phyloP scores from a whole-genome alignment of 2,329 filamentous ascomycete species.

The Venturiaceae sp. region DNA sequence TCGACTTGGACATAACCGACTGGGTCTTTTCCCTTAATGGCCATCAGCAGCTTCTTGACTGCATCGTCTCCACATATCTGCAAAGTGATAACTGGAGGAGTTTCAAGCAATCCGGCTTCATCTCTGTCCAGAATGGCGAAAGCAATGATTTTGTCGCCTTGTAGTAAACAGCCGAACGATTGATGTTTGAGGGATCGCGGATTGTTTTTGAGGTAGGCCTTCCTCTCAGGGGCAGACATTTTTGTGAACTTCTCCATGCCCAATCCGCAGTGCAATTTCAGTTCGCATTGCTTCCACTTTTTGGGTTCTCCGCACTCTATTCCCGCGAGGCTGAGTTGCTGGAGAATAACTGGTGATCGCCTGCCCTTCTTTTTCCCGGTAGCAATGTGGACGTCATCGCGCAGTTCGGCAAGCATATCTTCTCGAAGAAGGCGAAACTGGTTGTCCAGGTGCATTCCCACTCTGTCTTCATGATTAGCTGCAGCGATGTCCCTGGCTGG shows the following conservation, averaged over 20 bases:
- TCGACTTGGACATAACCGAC: constrained; percentile 50
- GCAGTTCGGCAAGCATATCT: constrained; percentile 58
- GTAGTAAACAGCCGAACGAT: constrained; percentile 52
- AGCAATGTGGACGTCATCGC: constrained; percentile 48
- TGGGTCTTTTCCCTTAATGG: constrained; percentile 24
- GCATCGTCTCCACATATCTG: constrained; percentile 39
- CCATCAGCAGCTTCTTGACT: constrained; percentile 37
- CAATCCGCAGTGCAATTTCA: constrained; percentile 22
- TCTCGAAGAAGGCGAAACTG: constrained; percentile 63
- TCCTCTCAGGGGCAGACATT: constrained; percentile 22
- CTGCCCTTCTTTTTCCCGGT: constrained; percentile 38
- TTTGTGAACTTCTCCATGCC: constrained; percentile 37
- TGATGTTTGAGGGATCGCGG: constrained; percentile 47
- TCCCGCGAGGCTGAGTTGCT: constrained; percentile 26
- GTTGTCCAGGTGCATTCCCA: constrained; percentile 52
- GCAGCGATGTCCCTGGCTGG: constrained; percentile 40
- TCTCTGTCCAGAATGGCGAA: constrained; percentile 52
- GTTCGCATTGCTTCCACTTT: constrained; percentile 24
- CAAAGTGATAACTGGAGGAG: constrained; percentile 40
- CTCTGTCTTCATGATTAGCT: constrained; percentile 24
- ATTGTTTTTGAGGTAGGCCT: constrained; percentile 37
- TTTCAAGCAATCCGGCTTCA: constrained; percentile 30
- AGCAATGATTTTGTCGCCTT: constrained; percentile 40
- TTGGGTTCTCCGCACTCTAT: constrained; percentile 26
- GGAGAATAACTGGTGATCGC: constrained; percentile 28